Evolutionary conservation across 495 filamentous ascomycete species (phyloP).

Genomic region (Podospora sp.): DNA sequence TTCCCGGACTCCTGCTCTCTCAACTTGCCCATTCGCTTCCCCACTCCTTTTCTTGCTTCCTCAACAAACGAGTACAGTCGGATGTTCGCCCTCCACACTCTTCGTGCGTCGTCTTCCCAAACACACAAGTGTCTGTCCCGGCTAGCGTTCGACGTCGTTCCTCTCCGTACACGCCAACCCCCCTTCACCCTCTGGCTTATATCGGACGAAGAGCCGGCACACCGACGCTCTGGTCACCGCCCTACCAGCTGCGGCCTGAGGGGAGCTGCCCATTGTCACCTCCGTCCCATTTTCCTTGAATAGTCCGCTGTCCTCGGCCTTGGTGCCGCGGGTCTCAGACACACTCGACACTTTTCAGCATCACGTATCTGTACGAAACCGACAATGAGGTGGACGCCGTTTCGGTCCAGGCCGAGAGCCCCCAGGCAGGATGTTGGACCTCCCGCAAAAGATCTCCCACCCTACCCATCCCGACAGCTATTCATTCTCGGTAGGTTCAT

Average conservation of each 20-base stretch:
- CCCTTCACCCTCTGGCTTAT: not conserved
- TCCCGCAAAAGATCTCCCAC: constrained; percentile 34
- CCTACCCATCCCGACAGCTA: constrained; percentile 62
- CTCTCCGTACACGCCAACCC: not conserved
- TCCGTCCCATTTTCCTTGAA: not conserved
- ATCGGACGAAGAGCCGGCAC: not conserved
- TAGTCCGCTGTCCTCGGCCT: not conserved
- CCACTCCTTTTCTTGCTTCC: not conserved
- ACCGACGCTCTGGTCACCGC: not conserved
- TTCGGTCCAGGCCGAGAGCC: constrained; percentile 23
- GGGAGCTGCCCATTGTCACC: not conserved
- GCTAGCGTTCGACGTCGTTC: not conserved
- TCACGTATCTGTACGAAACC: not conserved
- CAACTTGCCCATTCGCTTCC: not conserved
- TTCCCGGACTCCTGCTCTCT: constrained; percentile 17
- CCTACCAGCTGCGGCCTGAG: not conserved
- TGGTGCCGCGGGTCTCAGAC: not conserved
- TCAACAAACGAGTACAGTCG: not conserved
- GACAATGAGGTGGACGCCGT: constrained; percentile 22
- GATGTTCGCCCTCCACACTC: not conserved
- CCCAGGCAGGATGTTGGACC: not conserved
- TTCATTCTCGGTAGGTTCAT: constrained; percentile 67
- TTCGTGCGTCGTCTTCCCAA: not conserved
- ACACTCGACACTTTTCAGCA: not conserved
- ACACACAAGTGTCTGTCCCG: not conserved